A percentile compares a stretch with the other conserved stretches of the same genome.
phyloP scores from a whole-genome alignment of 371 early-diverging fungal species.

The Mucor velutinosus region DNA sequence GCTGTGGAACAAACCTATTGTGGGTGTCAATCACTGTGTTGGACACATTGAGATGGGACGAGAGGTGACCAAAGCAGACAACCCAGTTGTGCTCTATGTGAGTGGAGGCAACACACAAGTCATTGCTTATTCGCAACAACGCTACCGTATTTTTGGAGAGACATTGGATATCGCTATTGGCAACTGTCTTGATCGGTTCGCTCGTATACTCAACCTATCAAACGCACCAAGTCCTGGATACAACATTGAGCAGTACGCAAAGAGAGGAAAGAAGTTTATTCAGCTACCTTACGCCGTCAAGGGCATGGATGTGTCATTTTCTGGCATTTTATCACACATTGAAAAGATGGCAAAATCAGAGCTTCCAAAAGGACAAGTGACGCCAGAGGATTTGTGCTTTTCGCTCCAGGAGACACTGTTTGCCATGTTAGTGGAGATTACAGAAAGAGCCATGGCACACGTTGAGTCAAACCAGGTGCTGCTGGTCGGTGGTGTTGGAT shows the following conservation, averaged over 20 bases:
- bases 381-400: constrained; percentile 94
- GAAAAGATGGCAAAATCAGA: constrained; percentile 77
- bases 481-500: constrained; percentile 99
- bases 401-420: constrained; percentile 99
- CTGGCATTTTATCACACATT: constrained; percentile 93
- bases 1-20: constrained; percentile 92
- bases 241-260: constrained; percentile 97
- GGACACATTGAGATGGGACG: constrained; percentile 99
- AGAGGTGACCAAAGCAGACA: constrained; percentile 93
- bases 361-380: constrained; percentile 60
- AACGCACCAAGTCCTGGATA: constrained; percentile 99
- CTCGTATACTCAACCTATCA: constrained; percentile 89
- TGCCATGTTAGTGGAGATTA: constrained; percentile 98
- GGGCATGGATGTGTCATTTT: constrained; percentile 99
- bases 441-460: constrained; percentile 99
- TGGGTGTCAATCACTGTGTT: constrained; percentile 99
- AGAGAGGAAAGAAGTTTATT: constrained; percentile 86
- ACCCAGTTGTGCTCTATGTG: constrained; percentile 99
- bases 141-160: constrained; percentile 99
- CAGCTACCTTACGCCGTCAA: constrained; percentile 98
- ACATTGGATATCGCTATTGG: constrained; percentile 99
- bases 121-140: constrained; percentile 93
- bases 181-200: constrained; percentile 98
- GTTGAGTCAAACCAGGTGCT: constrained; percentile 93
- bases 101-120: constrained; percentile 99